Conservation (phyloP, 2,329 filamentous ascomycete species). For the Ascochyta koolunga region DNA sequence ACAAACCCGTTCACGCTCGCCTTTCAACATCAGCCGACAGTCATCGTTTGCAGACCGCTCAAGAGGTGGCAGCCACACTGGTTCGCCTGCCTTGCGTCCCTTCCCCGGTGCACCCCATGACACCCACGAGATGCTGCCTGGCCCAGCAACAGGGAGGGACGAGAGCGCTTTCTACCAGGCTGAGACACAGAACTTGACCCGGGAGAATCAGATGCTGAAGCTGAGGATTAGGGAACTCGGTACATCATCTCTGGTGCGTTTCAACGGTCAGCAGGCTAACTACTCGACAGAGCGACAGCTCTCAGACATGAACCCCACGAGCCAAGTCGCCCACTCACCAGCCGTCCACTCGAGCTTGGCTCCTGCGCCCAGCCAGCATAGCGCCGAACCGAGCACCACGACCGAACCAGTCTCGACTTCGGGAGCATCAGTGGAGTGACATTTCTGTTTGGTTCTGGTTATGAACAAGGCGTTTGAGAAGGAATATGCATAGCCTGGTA, state of each 20-base stretch:
- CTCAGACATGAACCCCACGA: conserved; percentile 39
- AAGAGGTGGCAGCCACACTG: conserved; percentile 47
- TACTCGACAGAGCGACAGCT: conserved; percentile 41
- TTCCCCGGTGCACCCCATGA: conserved; percentile 53
- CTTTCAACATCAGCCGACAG: conserved; percentile 51
- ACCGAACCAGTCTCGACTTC: conserved; percentile 3
- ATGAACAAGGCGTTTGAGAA: background rate
- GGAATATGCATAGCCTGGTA: background rate
- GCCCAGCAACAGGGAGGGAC: conserved; percentile 59
- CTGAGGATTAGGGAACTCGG: conserved; percentile 75
- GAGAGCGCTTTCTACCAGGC: conserved; percentile 82
- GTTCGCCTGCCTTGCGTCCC: conserved; percentile 58
- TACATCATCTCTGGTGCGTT: conserved; percentile 41
- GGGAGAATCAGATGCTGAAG: conserved; percentile 84
- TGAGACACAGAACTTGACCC: conserved; percentile 76
- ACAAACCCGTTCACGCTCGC: conserved; percentile 42
- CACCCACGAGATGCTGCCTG: conserved; percentile 65
- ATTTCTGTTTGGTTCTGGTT: background rate
- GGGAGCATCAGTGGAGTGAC: background rate
- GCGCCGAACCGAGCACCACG: conserved; percentile 8
- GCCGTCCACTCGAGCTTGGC: conserved; percentile 34
- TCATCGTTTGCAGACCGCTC: conserved; percentile 50
- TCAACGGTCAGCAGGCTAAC: background rate
- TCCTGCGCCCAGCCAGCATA: conserved; percentile 18
- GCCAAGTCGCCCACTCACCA: conserved; percentile 40